phyloP scores from a whole-genome alignment of 2,329 filamentous ascomycete species.

The Aspergillus hortae region DNA sequence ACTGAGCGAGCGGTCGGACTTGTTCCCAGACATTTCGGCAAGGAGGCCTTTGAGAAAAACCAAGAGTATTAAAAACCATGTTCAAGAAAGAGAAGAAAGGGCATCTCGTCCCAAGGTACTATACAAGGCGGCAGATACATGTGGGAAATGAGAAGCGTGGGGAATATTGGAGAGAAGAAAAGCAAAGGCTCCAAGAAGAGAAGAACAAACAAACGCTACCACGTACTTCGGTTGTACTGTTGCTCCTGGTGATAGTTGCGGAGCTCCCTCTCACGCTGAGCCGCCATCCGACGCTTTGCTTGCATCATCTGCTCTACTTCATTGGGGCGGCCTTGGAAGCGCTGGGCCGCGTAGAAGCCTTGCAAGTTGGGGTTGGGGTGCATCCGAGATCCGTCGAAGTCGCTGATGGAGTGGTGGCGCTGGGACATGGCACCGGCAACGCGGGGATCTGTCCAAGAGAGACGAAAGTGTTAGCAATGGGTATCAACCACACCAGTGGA shows the following conservation, averaged over 20 bases:
- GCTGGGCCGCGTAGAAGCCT: slow-evolving; percentile 90
- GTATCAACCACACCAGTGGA: slow-evolving; percentile 12
- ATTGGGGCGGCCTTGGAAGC: slow-evolving; percentile 81
- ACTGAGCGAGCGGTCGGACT: slow-evolving; percentile 82
- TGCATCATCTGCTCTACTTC: slow-evolving; percentile 99
- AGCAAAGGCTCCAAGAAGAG: slow-evolving; percentile 23
- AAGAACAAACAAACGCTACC: slow-evolving; percentile 37
- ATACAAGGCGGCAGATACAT: slow-evolving; percentile 44
- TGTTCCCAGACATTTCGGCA: slow-evolving; percentile 68
- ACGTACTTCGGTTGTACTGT: slow-evolving; percentile 97
- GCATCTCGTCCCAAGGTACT: slow-evolving; percentile 37
- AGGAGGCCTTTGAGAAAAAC: slow-evolving; percentile 53
- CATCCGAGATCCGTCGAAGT: slow-evolving; percentile 73
- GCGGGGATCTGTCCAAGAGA: slow-evolving; percentile 61
- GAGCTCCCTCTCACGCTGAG: slow-evolving; percentile 97
- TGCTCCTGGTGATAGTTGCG: slow-evolving; percentile 99
- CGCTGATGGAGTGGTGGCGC: slow-evolving; percentile 80
- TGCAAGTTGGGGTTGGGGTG: slow-evolving; percentile 77
- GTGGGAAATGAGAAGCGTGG: slow-evolving; percentile 35
- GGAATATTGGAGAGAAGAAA: slow-evolving; percentile 28
- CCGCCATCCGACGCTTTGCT: slow-evolving; percentile 98
- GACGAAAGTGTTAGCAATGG: neutral
- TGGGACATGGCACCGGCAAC: slow-evolving; percentile 60
- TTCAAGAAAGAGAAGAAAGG: slow-evolving; percentile 30
- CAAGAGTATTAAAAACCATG: slow-evolving; percentile 40